Evolutionary conservation across 805 yeast genomes (phyloP), one percentile per base, ranked within the genome.

Genomic region (Ogataea corticis): DNA sequence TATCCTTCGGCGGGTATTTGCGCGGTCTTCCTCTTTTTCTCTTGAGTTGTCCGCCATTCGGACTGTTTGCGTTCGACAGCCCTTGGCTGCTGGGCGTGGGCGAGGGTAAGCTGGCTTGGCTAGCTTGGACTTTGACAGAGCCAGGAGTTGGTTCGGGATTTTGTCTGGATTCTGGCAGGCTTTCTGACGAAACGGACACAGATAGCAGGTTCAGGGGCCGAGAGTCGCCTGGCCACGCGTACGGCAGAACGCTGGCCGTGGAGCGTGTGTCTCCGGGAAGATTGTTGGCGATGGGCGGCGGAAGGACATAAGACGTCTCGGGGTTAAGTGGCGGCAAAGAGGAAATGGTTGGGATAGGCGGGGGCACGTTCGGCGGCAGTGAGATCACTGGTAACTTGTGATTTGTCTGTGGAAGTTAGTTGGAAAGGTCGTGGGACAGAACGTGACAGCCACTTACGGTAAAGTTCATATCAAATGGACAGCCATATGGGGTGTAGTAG

Each of bases 21-120:
- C 61, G 57, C 10, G 61, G 63, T 39, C 61, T 50, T 15, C 61
- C 61, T 46, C 61, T 50, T 34, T 50, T 55, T 38, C 55, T 50
- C 42, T 58, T 56, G n/a, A 30, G 7, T 19, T 38, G 34, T 10
- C 14, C 31, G 13, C 14, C 13, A 13, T 28, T n/a, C 6, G 41
- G 41, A 16, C 27, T 28, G 19, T 38, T 34, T 16, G 34, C 29
- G 23, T 11, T 25, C 2, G 38, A 15, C 25, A 28, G 15, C 16
- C 33, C 40, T 28, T 37, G 40, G 29, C 7, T 37, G 23, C 27
- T 25, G 9, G 40, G 25, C n/a, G 38, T 38, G 27, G 28, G 41
- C 33, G 41, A 18, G 16, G 17, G 27, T 3, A 33, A 16, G 27
- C 19, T 38, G 33, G 11, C 13, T 4, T 21, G 17, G 9, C 27